phyloP scores from a whole-genome alignment of 2,329 filamentous ascomycete genomes.

The Neonectria coccinea region DNA sequence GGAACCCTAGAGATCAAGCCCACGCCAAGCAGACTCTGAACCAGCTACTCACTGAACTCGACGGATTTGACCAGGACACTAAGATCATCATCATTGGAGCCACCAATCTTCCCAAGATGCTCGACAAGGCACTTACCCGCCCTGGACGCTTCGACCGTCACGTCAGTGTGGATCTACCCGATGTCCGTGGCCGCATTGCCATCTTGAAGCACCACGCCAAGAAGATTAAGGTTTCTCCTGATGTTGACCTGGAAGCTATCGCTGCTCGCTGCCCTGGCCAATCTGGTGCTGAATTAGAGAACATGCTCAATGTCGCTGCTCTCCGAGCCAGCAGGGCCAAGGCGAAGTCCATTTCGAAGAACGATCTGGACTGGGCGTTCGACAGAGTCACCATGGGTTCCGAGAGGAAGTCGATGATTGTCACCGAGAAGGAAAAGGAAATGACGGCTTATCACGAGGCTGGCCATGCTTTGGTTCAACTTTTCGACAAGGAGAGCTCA shows the following conservation, averaged over 20 bases:
- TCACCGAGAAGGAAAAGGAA: slow-evolving; percentile 92
- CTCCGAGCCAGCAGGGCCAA: slow-evolving; percentile 93
- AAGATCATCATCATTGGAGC: slow-evolving; percentile 96
- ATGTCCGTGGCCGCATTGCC: slow-evolving; percentile 91
- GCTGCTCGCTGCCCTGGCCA: slow-evolving; percentile 91
- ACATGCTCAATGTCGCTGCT: slow-evolving; percentile 95
- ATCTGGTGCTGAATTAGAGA: slow-evolving; percentile 95
- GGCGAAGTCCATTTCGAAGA: slow-evolving; percentile 77
- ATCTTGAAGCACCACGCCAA: slow-evolving; percentile 95
- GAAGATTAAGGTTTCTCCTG: slow-evolving; percentile 83
- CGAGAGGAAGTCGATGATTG: slow-evolving; percentile 88
- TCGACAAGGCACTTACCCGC: slow-evolving; percentile 94
- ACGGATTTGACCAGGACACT: slow-evolving; percentile 94
- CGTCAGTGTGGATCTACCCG: slow-evolving; percentile 87
- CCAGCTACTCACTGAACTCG: slow-evolving; percentile 94
- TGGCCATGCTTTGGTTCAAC: slow-evolving; percentile 89
- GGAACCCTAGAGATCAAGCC: slow-evolving; percentile 91
- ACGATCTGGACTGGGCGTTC: slow-evolving; percentile 96
- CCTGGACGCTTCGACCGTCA: slow-evolving; percentile 97
- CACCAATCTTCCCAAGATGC: slow-evolving; percentile 93
- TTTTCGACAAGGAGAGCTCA: slow-evolving; percentile 79
- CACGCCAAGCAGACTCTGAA: slow-evolving; percentile 98
- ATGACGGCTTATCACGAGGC: slow-evolving; percentile 98
- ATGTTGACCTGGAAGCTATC: slow-evolving; percentile 86
- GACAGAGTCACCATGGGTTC: slow-evolving; percentile 98